phyloP scores from a whole-genome alignment of 495 filamentous ascomycete genomes.

The Xylaria castorea region DNA sequence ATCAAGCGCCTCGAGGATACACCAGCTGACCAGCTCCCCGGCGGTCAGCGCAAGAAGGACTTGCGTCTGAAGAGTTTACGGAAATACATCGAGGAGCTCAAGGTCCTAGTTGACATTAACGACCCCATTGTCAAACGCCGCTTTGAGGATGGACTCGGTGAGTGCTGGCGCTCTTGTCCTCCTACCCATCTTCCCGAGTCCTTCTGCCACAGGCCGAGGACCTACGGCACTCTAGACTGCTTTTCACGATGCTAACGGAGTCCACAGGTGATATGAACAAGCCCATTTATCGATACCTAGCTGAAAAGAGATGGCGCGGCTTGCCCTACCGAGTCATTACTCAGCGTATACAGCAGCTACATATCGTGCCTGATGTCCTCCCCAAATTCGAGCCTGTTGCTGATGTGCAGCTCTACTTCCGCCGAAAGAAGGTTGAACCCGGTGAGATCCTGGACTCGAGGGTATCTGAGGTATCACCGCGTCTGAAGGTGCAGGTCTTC shows the following conservation, averaged over 20 bases:
- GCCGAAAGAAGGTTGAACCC: conserved; percentile 67
- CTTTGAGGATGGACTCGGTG: conserved; percentile 92
- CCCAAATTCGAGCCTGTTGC: conserved; percentile 78
- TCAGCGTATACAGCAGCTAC: conserved; percentile 88
- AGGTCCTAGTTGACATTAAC: conserved; percentile 93
- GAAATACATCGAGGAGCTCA: conserved; percentile 76
- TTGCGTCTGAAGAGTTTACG: conserved; percentile 72
- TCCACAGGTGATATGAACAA: conserved; percentile 87
- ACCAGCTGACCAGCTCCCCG: conserved; percentile 62
- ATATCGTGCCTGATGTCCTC: conserved; percentile 92
- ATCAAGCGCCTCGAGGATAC: conserved; percentile 65
- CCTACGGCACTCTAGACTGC: not conserved
- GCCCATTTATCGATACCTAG: conserved; percentile 92
- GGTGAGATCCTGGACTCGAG: conserved; percentile 78
- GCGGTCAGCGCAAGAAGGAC: conserved; percentile 67
- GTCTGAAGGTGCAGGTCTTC: conserved; percentile 83
- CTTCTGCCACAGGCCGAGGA: not conserved
- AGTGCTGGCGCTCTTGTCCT: conserved; percentile 32
- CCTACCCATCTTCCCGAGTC: not conserved
- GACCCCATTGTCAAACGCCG: conserved; percentile 92
- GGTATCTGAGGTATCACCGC: conserved; percentile 71
- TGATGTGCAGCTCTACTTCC: conserved; percentile 82
- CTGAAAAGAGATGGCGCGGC: conserved; percentile 81
- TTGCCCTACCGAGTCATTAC: conserved; percentile 75
- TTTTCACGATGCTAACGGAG: conserved; percentile 31